Base-by-base conservation (phyloP, 345 rosid genomes). In the Eucalyptus albens region DNA sequence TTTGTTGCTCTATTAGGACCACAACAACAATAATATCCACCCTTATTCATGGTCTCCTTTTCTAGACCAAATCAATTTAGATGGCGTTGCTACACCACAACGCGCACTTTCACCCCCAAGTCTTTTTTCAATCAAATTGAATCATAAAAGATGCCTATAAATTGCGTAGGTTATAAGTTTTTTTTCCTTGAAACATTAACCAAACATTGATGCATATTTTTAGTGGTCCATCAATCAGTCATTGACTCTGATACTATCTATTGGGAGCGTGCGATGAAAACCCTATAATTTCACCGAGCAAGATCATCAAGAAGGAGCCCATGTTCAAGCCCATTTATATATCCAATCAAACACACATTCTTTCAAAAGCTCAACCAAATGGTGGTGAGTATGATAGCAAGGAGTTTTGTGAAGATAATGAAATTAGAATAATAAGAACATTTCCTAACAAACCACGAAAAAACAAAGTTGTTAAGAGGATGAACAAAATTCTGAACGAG, bases 231-330 rank as follows among this genome's bases (percentile, higher is more conserved):
- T 13, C 29, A 21, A 11, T 6, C 2, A 77, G 24, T 8, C 29
- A 77, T 37, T 11, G 8, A 24, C 27, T 37, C 0, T 11, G 9
- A 21, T 22, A 21, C 29, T 24, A 40, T 77, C 0, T 6, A 0
- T 40, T 77, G 27, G 29, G 47, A 40, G 9, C 5, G 5, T 77
- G 15, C 2, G 2, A 37, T 77, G 15, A 37, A 72, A 77, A 77
- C 15, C 27, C 27, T 10, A 77, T 37, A 37, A 77, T 8, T 65
- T 65, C 21, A 15, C 47, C 9, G 4, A 4, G 15, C 15, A 3
- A 77, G 47, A 77, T 77, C 29, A 40, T 13, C 7, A 40, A 77
- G 27, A 21, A 37, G 47, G 47, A 77, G 27, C 47, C 13, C 45
- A 11, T 3, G 5, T 77, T 77, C 2, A 0, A 11, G 83, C 15